Evolutionary conservation across 768 basidiomycete species (phyloP).

Genomic region (Lactarius evosmus): DNA sequence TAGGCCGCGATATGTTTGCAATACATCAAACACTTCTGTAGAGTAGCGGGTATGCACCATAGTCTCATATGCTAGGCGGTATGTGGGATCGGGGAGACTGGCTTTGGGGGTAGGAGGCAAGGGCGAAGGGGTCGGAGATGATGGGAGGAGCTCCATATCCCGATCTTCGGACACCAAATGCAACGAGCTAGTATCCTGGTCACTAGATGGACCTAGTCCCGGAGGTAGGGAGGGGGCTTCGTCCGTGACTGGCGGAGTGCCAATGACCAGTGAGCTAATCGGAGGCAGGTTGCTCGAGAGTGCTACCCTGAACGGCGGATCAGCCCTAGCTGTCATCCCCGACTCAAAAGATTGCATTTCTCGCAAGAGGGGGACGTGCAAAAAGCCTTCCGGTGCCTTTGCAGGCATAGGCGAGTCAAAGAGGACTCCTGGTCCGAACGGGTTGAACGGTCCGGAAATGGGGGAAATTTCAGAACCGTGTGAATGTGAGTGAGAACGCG

Average conservation of each 20-base stretch:
- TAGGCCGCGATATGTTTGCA: constrained; percentile 76
- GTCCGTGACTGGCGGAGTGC: not conserved
- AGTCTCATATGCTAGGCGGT: constrained; percentile 46
- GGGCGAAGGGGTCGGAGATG: constrained; percentile 17
- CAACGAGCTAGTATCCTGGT: constrained; percentile 21
- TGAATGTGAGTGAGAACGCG: constrained; percentile 30
- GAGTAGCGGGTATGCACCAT: constrained; percentile 61
- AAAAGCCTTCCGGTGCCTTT: constrained; percentile 42
- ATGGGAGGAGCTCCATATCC: not conserved
- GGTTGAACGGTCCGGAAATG: constrained; percentile 42
- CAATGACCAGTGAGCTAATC: not conserved
- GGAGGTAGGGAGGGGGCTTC: constrained; percentile 11
- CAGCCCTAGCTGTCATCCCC: constrained; percentile 68
- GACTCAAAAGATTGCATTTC: constrained; percentile 90
- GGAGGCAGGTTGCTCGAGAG: not conserved
- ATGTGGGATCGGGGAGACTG: constrained; percentile 29
- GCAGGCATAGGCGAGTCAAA: constrained; percentile 62
- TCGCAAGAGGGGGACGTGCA: constrained; percentile 49
- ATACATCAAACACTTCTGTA: constrained; percentile 73
- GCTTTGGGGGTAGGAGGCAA: constrained; percentile 21
- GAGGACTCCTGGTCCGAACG: constrained; percentile 61
- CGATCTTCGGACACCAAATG: constrained; percentile 22
- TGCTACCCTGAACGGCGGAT: constrained; percentile 19
- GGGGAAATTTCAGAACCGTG: constrained; percentile 13
- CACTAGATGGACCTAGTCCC: constrained; percentile 1